Base-by-base conservation (phyloP, 345 rosid species). In the Corymbia maculata region DNA sequence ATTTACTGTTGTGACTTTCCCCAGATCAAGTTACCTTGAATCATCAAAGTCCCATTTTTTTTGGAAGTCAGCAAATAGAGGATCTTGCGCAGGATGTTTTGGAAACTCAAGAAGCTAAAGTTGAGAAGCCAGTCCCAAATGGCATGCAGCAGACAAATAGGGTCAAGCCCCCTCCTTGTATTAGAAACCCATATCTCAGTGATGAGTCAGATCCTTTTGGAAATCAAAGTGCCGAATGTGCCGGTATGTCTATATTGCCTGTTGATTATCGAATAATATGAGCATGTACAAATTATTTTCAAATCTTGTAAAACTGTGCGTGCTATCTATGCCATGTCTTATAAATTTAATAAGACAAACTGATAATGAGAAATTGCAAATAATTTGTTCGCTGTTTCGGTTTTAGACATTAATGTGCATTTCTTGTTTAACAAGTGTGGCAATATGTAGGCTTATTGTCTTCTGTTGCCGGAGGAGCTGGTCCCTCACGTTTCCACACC, bases 141-240 rank as follows among this genome's bases (percentile, higher is more conserved):
- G 95, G 85, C 87, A 53, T 66, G 30, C 92, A 95, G 88, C 94
- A 91, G 89, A 42, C 66, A 36, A 91, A 86, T 50, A 95, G 96
- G 64, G 98, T 92, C 90, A 93, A 93, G 97, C 99, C 94, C 55
- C 99, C 99, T 86, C 99, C 99, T 89, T 97, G 99, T 92, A 91
- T 98, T 80, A 94, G 93, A 91, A 98, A 97, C 90, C 99, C 99
- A 26, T 98, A 95, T 90, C 90, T 93, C 36, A 86, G 79, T 89
- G 93, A 92, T 79, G 90, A 90, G 90, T 93, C 92, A 4, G 98
- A 95, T 90, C 98, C 96, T 86, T 94, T 95, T 45, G 92, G 96
- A 85, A 89, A 93, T 94, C 98, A 94, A 91, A 95, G 98, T 89
- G 94, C 94, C 87, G 97, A 95, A 91, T 95, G 97, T 89, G 95